A percentile compares a stretch with the other conserved stretches of the same genome.
Evolutionary conservation across 768 basidiomycete species (phyloP).

Genomic region (Pisolithus tinctorius): DNA sequence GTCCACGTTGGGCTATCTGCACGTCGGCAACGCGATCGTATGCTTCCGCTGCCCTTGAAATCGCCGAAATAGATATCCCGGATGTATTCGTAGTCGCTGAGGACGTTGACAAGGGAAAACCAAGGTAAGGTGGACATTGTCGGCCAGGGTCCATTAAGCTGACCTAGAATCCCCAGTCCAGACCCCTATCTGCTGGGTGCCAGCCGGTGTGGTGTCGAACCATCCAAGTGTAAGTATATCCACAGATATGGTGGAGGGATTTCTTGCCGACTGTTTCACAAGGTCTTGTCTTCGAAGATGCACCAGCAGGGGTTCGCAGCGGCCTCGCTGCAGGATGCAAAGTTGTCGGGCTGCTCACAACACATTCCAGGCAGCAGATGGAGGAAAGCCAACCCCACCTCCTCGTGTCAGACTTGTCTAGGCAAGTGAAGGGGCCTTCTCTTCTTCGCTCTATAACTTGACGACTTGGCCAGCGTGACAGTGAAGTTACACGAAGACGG

Average conservation of each 20-base stretch:
- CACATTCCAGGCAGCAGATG: slow-evolving; percentile 66
- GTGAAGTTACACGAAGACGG: slow-evolving; percentile 29
- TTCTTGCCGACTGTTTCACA: neutral
- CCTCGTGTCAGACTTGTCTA: slow-evolving; percentile 66
- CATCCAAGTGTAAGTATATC: slow-evolving; percentile 24
- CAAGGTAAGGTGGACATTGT: slow-evolving; percentile 34
- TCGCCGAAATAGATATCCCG: too few species aligned
- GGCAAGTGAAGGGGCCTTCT: slow-evolving; percentile 32
- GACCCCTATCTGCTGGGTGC: slow-evolving; percentile 92
- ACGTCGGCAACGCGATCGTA: too few species aligned
- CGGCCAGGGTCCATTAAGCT: slow-evolving; percentile 9
- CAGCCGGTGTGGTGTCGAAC: slow-evolving; percentile 54
- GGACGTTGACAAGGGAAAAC: slow-evolving; percentile 79
- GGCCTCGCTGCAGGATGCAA: slow-evolving; percentile 79
- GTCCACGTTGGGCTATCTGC: too few species aligned
- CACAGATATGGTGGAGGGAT: neutral
- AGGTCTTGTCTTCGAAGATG: slow-evolving; percentile 90
- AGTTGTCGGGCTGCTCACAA: slow-evolving; percentile 78
- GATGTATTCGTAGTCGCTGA: slow-evolving; percentile 69
- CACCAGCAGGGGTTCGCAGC: slow-evolving; percentile 76
- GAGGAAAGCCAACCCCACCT: slow-evolving; percentile 57
- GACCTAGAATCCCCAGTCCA: slow-evolving; percentile 38
- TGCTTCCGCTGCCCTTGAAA: too few species aligned
- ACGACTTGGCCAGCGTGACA: slow-evolving; percentile 14
- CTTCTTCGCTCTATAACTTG: neutral